Conservation (phyloP, 2,329 filamentous ascomycete species). For the Xylariaceae sp. region DNA sequence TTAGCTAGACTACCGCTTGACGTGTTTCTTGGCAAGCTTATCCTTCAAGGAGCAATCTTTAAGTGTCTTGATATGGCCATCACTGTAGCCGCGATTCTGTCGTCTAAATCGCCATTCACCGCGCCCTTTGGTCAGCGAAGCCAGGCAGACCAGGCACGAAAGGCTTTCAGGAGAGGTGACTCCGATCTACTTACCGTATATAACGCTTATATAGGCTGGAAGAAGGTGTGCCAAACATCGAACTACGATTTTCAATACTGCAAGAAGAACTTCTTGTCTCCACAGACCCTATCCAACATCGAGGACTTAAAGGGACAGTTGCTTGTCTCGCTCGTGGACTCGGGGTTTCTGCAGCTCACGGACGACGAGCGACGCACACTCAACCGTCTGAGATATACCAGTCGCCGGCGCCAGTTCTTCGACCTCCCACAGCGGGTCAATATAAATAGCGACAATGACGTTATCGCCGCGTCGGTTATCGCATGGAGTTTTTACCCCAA, state of each 20-base stretch:
- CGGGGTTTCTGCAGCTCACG: slow-evolving; percentile 77
- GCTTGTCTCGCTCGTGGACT: slow-evolving; percentile 80
- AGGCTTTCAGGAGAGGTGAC: slow-evolving; percentile 80
- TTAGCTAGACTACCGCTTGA: slow-evolving; percentile 88
- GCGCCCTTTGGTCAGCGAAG: slow-evolving; percentile 81
- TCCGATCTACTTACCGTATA: slow-evolving; percentile 92
- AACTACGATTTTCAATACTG: slow-evolving; percentile 87
- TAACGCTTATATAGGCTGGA: slow-evolving; percentile 92
- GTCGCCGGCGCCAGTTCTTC: slow-evolving; percentile 75
- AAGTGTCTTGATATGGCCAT: slow-evolving; percentile 89
- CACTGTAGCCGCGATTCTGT: slow-evolving; percentile 89
- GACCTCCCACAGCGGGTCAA: slow-evolving; percentile 77
- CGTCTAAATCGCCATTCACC: slow-evolving; percentile 91
- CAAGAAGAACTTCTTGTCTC: slow-evolving; percentile 88
- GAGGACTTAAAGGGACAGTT: slow-evolving; percentile 96
- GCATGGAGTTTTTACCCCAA: slow-evolving; percentile 97
- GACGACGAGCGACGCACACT: slow-evolving; percentile 71
- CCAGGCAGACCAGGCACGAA: slow-evolving; percentile 78
- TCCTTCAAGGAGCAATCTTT: slow-evolving; percentile 84
- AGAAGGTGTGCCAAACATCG: slow-evolving; percentile 72
- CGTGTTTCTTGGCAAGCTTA: slow-evolving; percentile 91
- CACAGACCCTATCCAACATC: slow-evolving; percentile 87
- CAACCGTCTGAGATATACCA: slow-evolving; percentile 68
- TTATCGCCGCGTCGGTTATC: slow-evolving; percentile 78
- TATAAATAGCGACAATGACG: slow-evolving; percentile 76